Percentiles rank a stretch among this genome's conserved stretches.
Evolutionary conservation across 495 filamentous ascomycete genomes (phyloP).

Genomic region (Aspergillus leporis): DNA sequence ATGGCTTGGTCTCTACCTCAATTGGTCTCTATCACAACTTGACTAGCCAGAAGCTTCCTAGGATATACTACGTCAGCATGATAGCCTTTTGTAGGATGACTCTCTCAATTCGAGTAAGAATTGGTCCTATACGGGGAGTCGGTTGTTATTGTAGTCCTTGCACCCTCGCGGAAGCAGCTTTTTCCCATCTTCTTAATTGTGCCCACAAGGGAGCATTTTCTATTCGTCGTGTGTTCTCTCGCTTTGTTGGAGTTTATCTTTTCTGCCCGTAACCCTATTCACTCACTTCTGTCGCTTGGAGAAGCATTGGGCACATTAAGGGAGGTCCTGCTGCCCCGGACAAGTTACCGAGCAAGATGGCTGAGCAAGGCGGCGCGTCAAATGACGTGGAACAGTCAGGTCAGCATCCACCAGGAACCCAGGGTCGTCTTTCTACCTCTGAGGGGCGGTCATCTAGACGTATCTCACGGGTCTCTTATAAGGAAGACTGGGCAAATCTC

Average conservation of each 20-base stretch:
- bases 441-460: slow-evolving; percentile 28
- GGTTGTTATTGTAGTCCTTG: slow-evolving; percentile 1
- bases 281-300: neutral
- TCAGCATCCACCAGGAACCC: slow-evolving; percentile 2
- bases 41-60: slow-evolving; percentile 18
- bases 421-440: slow-evolving; percentile 16
- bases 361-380: slow-evolving; percentile 17
- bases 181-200: neutral
- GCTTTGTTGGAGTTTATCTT: slow-evolving; percentile 6
- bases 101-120: too few relatives aligned
- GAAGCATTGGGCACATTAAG: slow-evolving; percentile 9
- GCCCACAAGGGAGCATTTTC: neutral
- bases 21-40: slow-evolving; percentile 9
- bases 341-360: slow-evolving; percentile 23
- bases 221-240: neutral
- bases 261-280: slow-evolving; percentile 6
- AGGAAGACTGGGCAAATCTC: slow-evolving; percentile 37
- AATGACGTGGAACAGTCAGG: slow-evolving; percentile 19
- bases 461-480: slow-evolving; percentile 41
- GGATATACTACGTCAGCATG: slow-evolving; percentile 42
- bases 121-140: neutral
- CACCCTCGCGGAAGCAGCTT: neutral
- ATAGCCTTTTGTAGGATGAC: slow-evolving; percentile 18
- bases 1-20: neutral
- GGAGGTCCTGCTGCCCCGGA: slow-evolving; percentile 8